Evolutionary conservation across 257 asterid species (phyloP), one percentile per base, ranked within the genome.

Genomic region (Mentha longifolia): DNA sequence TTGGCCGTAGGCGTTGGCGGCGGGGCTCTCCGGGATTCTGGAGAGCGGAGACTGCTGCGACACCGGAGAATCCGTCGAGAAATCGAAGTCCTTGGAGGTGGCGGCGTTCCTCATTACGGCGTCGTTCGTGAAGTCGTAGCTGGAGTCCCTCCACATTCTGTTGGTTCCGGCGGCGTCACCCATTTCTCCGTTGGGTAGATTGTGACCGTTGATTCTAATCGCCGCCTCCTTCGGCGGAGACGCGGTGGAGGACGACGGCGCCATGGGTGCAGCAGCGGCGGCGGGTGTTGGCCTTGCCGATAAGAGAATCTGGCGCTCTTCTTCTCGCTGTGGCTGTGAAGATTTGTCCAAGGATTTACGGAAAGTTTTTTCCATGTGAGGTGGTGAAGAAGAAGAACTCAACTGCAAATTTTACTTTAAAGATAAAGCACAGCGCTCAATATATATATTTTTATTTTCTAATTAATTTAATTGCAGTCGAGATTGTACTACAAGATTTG

Each of bases 101-200:
- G 84, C 76, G 54, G 88, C 86, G 71, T 82, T 84, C 43, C 43
- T 78, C 86, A 79, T 78, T 0, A 81, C 81, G 74, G 88, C 83
- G 81, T 84, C 88, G 74, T 81, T 81, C 0, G 86, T 17, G 88
- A 81, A 84, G 50, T 81, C 88, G 84, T 79, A 84, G 37, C 84
- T 84, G 55, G 82, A 71, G 61, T 65, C 84, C 46, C 82, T 68
- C 74, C 86, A 68, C 76, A 81, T 71, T 70, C 71, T 76, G 80
- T 15, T 61, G 9, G 73, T 6, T 8, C n/a, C n/a, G n/a, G n/a
- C n/a, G n/a, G n/a, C n/a, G n/a, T 33, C 37, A 6, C 12, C 46
- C 46, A 6, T 10, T 68, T 45, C 45, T 7, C 56, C n/a, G 62
- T 11, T 64, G 30, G 78, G 64, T 1, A 70, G 25, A 31, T 43